phyloP scores from a whole-genome alignment of 2,329 filamentous ascomycete species.

The Ophiostoma ips region DNA sequence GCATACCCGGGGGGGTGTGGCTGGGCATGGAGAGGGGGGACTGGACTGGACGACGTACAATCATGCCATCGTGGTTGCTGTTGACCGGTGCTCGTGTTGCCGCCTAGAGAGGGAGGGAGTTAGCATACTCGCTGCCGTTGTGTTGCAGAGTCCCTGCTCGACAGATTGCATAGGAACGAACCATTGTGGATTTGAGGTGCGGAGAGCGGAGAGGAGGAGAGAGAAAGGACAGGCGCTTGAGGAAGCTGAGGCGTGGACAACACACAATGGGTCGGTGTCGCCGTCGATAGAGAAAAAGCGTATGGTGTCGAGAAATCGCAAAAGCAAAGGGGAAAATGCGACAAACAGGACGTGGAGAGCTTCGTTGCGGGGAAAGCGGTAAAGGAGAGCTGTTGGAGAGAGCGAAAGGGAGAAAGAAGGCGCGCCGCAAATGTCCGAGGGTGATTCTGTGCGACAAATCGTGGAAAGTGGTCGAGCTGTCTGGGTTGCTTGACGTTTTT shows the following conservation, averaged over 20 bases:
- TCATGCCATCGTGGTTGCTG: constrained; percentile 96
- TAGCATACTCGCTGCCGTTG: neutral
- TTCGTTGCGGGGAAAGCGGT: neutral
- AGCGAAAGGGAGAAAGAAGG: too few species aligned
- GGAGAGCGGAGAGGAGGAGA: neutral
- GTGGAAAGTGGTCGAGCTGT: neutral
- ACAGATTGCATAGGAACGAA: neutral
- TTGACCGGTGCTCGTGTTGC: constrained; percentile 55
- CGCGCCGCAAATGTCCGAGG: neutral
- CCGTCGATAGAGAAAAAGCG: neutral
- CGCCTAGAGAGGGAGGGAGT: constrained; percentile 13
- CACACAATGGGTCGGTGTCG: neutral
- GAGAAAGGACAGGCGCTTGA: neutral
- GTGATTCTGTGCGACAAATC: neutral
- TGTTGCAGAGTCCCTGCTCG: too few species aligned
- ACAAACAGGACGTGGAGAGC: neutral
- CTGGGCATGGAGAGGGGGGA: neutral
- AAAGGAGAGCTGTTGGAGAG: neutral
- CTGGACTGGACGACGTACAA: constrained; percentile 55
- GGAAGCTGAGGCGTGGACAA: neutral
- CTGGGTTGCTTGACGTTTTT: neutral
- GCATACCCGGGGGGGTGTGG: too few species aligned
- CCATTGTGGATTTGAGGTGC: neutral
- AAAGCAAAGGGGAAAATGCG: neutral
- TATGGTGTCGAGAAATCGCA: neutral